Evolutionary conservation across 31 red algal species (phyloP).

Genomic region (Odonthalia washingtoniensis): DNA sequence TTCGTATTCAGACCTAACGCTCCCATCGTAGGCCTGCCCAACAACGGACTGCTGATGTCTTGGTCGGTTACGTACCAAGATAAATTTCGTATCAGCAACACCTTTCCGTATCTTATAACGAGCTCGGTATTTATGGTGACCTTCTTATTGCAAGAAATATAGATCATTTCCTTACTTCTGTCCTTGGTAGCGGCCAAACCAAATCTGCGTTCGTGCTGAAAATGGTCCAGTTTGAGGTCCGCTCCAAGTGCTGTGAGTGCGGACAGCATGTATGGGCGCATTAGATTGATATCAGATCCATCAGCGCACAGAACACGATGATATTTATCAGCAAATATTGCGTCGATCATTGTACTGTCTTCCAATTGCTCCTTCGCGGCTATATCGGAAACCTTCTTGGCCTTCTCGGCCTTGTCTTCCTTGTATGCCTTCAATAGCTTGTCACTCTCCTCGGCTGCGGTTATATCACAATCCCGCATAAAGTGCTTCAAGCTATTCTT

Average conservation of each 20-base stretch:
- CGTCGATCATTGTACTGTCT: no score
- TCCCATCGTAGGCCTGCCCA: conserved; percentile 30
- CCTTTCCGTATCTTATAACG: conserved; percentile 4
- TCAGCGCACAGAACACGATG: not conserved
- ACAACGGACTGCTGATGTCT: not conserved
- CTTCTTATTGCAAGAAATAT: not conserved
- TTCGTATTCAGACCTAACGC: conserved; percentile 30
- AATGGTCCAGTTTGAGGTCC: not conserved
- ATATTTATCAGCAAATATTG: not conserved
- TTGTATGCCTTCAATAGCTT: no score
- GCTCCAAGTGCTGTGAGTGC: not conserved
- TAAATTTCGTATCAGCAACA: not conserved
- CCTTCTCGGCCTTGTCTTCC: no score
- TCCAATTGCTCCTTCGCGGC: no score
- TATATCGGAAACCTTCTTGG: no score
- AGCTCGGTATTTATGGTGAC: conserved; percentile 16
- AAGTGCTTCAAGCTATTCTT: no score
- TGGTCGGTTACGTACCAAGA: conserved; percentile 13
- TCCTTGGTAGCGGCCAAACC: not conserved
- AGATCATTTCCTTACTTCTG: not conserved
- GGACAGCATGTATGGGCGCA: not conserved
- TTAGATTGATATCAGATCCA: conserved; percentile 33
- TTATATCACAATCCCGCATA: no score
- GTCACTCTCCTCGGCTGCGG: no score
- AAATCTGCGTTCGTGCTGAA: not conserved